A percentile compares a stretch with the other conserved stretches of the same genome.
Evolutionary conservation across 352 stramenopile species (phyloP).

Genomic region (Stramenopiles sp.): DNA sequence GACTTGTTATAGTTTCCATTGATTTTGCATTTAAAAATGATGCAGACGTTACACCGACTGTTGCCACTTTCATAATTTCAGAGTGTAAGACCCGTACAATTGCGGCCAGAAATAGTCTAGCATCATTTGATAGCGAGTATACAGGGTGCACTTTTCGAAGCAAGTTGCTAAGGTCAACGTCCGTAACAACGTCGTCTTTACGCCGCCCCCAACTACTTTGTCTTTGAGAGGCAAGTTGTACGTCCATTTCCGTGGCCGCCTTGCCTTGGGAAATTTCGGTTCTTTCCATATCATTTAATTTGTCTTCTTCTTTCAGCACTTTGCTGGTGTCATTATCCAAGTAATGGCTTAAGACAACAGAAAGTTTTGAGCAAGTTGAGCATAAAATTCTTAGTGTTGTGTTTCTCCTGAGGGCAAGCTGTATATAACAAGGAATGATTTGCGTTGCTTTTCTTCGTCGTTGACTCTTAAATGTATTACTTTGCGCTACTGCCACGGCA

Average conservation of each 20-base stretch:
- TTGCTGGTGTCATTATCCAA: background rate
- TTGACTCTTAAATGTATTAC: background rate
- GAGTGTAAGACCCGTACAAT: background rate
- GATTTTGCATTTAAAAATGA: background rate
- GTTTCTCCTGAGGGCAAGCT: background rate
- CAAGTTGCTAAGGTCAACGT: constrained; percentile 1
- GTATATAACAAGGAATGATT: background rate
- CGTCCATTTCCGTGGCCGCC: background rate
- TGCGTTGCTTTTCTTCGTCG: background rate
- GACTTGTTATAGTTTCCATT: background rate
- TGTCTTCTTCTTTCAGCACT: background rate
- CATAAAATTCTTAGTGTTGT: background rate
- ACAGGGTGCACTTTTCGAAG: background rate
- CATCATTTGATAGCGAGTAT: background rate
- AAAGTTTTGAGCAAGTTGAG: background rate
- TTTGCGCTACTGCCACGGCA: background rate
- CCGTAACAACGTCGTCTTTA: constrained; percentile 1
- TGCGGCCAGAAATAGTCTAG: background rate
- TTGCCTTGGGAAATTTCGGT: background rate
- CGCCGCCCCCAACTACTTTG: background rate
- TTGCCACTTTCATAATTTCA: background rate
- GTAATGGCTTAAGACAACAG: background rate
- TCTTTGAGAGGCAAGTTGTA: background rate
- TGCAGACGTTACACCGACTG: background rate
- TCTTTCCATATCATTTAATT: background rate